Base-by-base conservation (phyloP, 495 filamentous ascomycete species). In the Lindgomyces ingoldianus region DNA sequence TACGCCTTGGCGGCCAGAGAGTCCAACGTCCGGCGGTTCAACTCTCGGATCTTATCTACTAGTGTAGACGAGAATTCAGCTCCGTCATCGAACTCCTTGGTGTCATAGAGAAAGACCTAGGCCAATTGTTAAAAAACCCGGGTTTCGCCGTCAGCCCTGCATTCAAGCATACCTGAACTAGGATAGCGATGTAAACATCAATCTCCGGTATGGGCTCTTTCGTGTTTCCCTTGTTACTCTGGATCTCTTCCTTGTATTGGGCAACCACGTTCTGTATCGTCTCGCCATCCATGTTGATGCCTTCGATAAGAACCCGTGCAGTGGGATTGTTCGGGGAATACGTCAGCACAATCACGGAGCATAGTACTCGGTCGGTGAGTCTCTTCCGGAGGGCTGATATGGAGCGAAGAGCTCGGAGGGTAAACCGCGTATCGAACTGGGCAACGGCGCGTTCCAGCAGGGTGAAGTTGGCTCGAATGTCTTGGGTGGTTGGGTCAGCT, bases 351-450 rank as follows among this genome's bases (percentile, higher is more conserved):
- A 96, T 89, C 65, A 89, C 87, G 52, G 66, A 67, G 36, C 63
- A 66, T 62, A 72, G 41, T 29, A 69, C 57, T 19, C 62, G 57
- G 49, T 60, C 69, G 39, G 87, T 89, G 70, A 97, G 84, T 62
- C 89, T 82, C 80, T 97, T 97, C 74, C 94, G 91, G 76, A 98
- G 86, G 60, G 91, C 91, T 41, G 94, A 96, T 78, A 96, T 95
- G 60, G 92, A 96, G 54, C 94, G 89, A 57, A 98, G 84, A 58
- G 94, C 94, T 66, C 95, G 84, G 58, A 98, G 87, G 49, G 92
- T 89, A 78, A 96, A 98, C 78, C 94, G 88, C 52, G 92, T 85
- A 79, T 98, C 94, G 74, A 98, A 98, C 70, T 96, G 84, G 64
- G 88, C 79, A 62, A 98, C 93, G 65, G 94, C 94, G 72, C 91